Evolutionary conservation across 768 basidiomycete genomes (phyloP), one percentile per base, ranked within the genome.

Genomic region (Rhodotorula diobovata): DNA sequence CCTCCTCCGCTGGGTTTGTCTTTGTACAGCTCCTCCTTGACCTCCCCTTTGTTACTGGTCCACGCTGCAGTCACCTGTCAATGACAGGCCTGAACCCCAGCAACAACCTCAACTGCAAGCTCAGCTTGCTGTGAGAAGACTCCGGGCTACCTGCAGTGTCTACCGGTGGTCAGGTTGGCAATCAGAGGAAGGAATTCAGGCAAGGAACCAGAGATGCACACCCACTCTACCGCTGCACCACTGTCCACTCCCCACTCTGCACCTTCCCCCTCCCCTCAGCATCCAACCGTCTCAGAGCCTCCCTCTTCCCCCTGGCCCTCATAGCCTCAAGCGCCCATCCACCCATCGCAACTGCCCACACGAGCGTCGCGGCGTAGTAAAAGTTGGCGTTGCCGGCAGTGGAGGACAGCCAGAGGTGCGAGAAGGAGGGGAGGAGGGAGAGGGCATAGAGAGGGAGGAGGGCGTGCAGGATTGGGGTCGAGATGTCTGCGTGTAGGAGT

Each of bases 351-450:
- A 93, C 85, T 0, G 92, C 93, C 80, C 93, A 93, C 25, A 99
- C 95, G 70, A 98, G 83, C 4, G 93, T 97, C 8, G 89, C 88
- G 0, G 96, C 96, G 77, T 98, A 99, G 82, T 91, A 97, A 81
- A 99, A 99, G 80, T 98, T 98, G 57, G 95, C 93, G 77, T 99
- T 98, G 5, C 93, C 96, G 11, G 92, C 90, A 2, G 93, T 93
- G 67, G 92, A 89, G 16, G 83, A 84, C 12, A 97, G 85, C 95
- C 96, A 99, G 4, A 98, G 83, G 69, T 90, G 86, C 77, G 95
- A 88, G 80, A 98, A 94, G 41, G 96, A 84, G 0, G 95, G 95
- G 68, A 97, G 85, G 32, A 98, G 87, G 30, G 92, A 83, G 2
- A 88, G 84, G 5, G 94, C 87, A 77, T 96, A 92, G 10, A 90